Percentiles rank a stretch among this genome's conserved stretches.
Conservation (phyloP, 306 rosid genomes). For the Corylus heterophylla region DNA sequence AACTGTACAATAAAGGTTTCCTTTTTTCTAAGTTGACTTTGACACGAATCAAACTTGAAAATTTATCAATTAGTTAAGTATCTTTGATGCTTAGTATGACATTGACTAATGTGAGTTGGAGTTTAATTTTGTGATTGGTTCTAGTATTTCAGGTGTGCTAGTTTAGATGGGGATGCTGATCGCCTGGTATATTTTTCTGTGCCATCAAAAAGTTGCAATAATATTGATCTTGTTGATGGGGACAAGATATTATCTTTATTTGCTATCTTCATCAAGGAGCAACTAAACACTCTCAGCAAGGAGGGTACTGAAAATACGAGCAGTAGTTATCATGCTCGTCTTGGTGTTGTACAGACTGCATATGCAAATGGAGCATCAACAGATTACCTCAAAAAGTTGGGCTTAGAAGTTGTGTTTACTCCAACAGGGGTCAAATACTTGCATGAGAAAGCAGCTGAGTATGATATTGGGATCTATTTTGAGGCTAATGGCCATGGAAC, state of each 20-base stretch:
- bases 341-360: slow-evolving; percentile 90
- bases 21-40: background rate
- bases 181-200: slow-evolving; percentile 81
- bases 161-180: slow-evolving; percentile 99
- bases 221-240: slow-evolving; percentile 80
- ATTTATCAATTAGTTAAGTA: too few relatives aligned
- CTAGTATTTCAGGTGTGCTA: slow-evolving; percentile 89
- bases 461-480: slow-evolving; percentile 87
- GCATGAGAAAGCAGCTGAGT: slow-evolving; percentile 80
- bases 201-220: slow-evolving; percentile 47
- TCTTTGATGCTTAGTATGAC: too few relatives aligned
- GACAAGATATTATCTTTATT: slow-evolving; percentile 87
- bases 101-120: background rate
- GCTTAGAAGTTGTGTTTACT: slow-evolving; percentile 76
- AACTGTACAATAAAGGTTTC: slow-evolving; percentile 5
- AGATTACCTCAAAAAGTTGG: slow-evolving; percentile 65
- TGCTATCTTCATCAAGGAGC: slow-evolving; percentile 78
- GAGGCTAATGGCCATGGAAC: slow-evolving; percentile 99
- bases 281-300: slow-evolving; percentile 58
- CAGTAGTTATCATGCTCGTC: slow-evolving; percentile 43
- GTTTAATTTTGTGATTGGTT: slow-evolving; percentile 35
- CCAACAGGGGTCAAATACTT: slow-evolving; percentile 91
- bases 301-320: slow-evolving; percentile 26
- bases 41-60: background rate
- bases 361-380: slow-evolving; percentile 97